These are phyloP conservation scores for Cicer bijugum DNA, from an alignment of 306 rosid species.

Conservation along the genomic window DNA sequence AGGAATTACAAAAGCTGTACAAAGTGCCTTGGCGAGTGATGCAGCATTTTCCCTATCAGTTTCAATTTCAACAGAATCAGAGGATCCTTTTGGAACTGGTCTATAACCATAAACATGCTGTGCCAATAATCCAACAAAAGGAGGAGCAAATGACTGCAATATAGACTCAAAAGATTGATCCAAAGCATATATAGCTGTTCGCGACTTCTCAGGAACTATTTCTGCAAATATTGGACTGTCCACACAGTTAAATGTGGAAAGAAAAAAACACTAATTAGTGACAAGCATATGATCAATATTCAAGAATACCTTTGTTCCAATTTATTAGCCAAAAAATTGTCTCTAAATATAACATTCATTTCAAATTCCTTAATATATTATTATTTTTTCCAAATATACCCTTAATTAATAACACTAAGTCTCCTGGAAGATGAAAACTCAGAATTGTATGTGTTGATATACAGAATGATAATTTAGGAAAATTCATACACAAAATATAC, in stretches of 20 bases:
- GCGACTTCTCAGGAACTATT: conserved; percentile 83
- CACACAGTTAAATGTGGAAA: conserved; percentile 36
- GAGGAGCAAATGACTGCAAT: conserved; percentile 82
- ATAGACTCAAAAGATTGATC: conserved; percentile 76
- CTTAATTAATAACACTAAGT: too few species aligned
- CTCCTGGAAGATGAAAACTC: too few species aligned
- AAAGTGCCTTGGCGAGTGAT: conserved; percentile 79
- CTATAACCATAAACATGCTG: conserved; percentile 72
- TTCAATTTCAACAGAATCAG: conserved; percentile 54
- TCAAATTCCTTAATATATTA: too few species aligned
- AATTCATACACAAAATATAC: neutral
- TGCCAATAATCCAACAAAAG: conserved; percentile 77
- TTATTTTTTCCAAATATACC: too few species aligned
- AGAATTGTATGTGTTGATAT: too few species aligned
- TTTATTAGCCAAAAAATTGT: too few species aligned
- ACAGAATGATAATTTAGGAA: too few species aligned
- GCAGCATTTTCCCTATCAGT: conserved; percentile 81
- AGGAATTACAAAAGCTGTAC: conserved; percentile 71
- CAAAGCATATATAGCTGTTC: conserved; percentile 78
- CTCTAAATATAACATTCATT: too few species aligned
- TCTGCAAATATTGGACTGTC: conserved; percentile 97
- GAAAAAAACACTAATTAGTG: conserved; percentile 1
- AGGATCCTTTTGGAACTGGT: conserved; percentile 67
- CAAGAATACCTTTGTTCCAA: neutral
- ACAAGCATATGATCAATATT: neutral